A percentile compares a stretch with the other conserved stretches of the same genome.
These are phyloP conservation scores for Globisporangium abappressorium DNA, from an alignment of 352 stramenopile species.

Conservation along the genomic window DNA sequence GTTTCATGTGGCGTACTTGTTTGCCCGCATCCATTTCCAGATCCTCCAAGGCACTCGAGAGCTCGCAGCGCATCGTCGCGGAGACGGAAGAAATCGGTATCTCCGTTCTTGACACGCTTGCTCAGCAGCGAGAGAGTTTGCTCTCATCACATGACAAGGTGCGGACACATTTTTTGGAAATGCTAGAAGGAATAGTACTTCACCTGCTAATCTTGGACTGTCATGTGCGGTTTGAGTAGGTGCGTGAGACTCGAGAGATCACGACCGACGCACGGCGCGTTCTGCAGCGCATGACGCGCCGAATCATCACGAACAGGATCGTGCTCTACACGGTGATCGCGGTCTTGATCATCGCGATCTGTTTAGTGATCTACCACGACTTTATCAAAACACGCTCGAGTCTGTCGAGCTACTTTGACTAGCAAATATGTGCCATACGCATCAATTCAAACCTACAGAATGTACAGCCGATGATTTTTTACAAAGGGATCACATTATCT, in stretches of 20 bases:
- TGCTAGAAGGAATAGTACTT: not conserved
- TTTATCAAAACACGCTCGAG: conserved; percentile 46
- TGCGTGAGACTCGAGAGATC: conserved; percentile 69
- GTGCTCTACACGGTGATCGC: conserved; percentile 79
- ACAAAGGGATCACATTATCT: not conserved
- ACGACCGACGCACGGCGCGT: conserved; percentile 65
- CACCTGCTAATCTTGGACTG: conserved; percentile 3
- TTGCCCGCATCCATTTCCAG: conserved; percentile 20
- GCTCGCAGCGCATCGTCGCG: conserved; percentile 59
- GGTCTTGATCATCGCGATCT: conserved; percentile 63
- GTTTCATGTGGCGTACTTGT: not conserved
- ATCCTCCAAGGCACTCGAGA: conserved; percentile 58
- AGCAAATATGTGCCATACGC: not conserved
- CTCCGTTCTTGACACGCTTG: conserved; percentile 63
- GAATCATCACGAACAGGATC: conserved; percentile 76
- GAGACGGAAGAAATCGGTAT: conserved; percentile 74
- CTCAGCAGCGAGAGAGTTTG: conserved; percentile 67
- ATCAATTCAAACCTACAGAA: not conserved
- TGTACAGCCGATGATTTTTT: not conserved
- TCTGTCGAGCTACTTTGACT: conserved; percentile 11
- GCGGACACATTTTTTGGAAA: not conserved
- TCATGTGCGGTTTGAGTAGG: conserved; percentile 23
- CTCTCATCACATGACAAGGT: conserved; percentile 72
- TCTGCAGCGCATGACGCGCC: conserved; percentile 71
- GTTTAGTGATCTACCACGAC: conserved; percentile 72